phyloP scores from a whole-genome alignment of 805 yeast species.

The Komagataella ulmi region DNA sequence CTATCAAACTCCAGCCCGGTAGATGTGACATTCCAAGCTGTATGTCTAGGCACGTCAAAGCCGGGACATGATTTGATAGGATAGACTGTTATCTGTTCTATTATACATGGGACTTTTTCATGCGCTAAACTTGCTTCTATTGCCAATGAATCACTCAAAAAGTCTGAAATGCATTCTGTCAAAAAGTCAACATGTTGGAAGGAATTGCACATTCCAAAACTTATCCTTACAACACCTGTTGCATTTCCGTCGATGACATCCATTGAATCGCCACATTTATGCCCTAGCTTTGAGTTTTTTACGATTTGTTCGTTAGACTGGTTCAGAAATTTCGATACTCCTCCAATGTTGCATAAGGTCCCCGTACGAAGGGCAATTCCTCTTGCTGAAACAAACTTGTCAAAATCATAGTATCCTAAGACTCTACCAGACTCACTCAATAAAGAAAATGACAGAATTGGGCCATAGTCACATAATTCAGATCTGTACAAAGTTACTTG shows the following conservation, averaged over 20 bases:
- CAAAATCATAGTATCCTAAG: constrained; percentile 26
- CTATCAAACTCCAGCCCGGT: constrained; percentile 27
- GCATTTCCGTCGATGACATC: constrained; percentile 23
- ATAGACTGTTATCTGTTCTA: constrained; percentile 17
- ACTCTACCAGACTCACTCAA: constrained; percentile 8
- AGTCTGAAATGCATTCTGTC: constrained; percentile 12
- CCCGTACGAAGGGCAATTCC: constrained; percentile 26
- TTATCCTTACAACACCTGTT: constrained; percentile 27
- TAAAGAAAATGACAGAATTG: constrained; percentile 24
- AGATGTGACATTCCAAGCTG: constrained; percentile 14
- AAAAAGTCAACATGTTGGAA: constrained; percentile 19
- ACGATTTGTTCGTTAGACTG: constrained; percentile 15
- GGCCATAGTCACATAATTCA: constrained; percentile 15
- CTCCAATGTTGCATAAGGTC: constrained; percentile 29
- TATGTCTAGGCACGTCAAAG: constrained; percentile 11
- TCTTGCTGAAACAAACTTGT: constrained; percentile 14
- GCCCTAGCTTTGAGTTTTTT: constrained; percentile 19
- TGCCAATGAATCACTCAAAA: constrained; percentile 7
- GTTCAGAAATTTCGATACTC: constrained; percentile 15
- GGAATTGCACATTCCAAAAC: constrained; percentile 26
- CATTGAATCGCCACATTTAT: constrained; percentile 27
- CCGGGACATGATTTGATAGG: constrained; percentile 32
- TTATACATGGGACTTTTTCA: constrained; percentile 2
- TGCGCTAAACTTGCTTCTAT: neutral
- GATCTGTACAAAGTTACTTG: constrained; percentile 14